A percentile compares a stretch with the other conserved stretches of the same genome.
phyloP scores from a whole-genome alignment of 2,329 filamentous ascomycete genomes.

The Claviceps cyperi region DNA sequence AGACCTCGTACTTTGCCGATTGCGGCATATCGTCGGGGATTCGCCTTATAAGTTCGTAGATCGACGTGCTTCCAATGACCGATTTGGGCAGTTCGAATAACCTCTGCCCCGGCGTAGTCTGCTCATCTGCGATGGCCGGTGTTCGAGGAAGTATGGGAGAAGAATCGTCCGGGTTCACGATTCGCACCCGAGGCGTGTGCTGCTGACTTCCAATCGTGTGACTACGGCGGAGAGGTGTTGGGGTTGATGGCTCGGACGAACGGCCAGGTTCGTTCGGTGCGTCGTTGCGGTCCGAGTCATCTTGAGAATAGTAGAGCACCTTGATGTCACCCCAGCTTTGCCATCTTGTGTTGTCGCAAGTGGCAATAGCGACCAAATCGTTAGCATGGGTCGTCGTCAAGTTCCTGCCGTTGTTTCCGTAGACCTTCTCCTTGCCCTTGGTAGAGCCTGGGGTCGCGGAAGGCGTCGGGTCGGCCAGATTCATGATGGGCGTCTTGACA shows the following conservation, averaged over 20 bases:
- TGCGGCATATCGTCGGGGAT: conserved; percentile 53
- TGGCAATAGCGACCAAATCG: conserved; percentile 64
- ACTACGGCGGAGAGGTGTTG: conserved; percentile 60
- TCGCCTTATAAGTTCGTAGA: conserved; percentile 42
- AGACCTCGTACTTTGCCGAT: conserved; percentile 65
- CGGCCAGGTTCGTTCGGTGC: conserved; percentile 14
- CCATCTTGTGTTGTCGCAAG: conserved; percentile 45
- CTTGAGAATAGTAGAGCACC: conserved; percentile 59
- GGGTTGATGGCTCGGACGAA: conserved; percentile 47
- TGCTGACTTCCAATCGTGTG: conserved; percentile 37
- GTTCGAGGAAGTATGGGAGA: conserved; percentile 35
- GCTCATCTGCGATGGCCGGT: conserved; percentile 22
- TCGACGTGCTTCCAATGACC: conserved; percentile 34
- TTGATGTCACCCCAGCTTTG: conserved; percentile 69
- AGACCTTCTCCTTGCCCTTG: conserved; percentile 64
- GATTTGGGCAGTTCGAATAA: conserved; percentile 50
- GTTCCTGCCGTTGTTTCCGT: conserved; percentile 26
- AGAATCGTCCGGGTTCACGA: conserved; percentile 23
- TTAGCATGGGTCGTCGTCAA: conserved; percentile 58
- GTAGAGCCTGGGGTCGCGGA: conserved; percentile 38
- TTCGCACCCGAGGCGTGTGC: conserved; percentile 26
- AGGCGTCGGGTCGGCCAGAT: conserved; percentile 36
- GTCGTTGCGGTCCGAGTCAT: conserved; percentile 13
- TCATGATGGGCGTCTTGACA: conserved; percentile 50
- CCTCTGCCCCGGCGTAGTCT: conserved; percentile 31